phyloP scores from a whole-genome alignment of 192 early-diverging fungal genomes.

The Chytriomyces sp. region DNA sequence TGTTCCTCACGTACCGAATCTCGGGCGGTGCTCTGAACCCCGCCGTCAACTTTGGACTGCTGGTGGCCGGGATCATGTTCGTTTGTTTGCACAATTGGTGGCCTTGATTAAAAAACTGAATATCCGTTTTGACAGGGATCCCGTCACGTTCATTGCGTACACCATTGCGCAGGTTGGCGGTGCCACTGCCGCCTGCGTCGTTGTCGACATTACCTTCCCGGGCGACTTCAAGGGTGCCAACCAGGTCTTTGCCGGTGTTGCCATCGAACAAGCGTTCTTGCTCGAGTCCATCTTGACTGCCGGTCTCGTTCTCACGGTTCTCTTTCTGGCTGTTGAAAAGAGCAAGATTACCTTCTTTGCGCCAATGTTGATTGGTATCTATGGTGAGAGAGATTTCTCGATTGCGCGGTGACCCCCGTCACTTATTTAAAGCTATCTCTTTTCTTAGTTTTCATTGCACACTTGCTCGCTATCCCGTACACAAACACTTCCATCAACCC shows the following conservation, averaged over 20 bases:
- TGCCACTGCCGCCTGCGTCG: constrained; percentile 54
- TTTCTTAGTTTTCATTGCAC: constrained; percentile 43
- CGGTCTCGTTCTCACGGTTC: constrained; percentile 44
- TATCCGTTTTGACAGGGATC: neutral
- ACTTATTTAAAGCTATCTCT: neutral
- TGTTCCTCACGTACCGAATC: constrained; percentile 58
- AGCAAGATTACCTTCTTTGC: constrained; percentile 43
- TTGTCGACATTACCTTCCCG: constrained; percentile 38
- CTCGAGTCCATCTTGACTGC: constrained; percentile 50
- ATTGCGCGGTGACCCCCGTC: neutral
- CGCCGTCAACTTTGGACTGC: constrained; percentile 62
- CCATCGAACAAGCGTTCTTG: constrained; percentile 37
- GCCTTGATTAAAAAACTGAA: constrained; percentile 10
- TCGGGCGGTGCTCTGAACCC: constrained; percentile 72
- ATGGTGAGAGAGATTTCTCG: constrained; percentile 20
- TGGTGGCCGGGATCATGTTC: constrained; percentile 45
- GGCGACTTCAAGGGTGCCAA: constrained; percentile 42
- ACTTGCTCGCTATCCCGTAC: constrained; percentile 48
- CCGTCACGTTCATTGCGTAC: constrained; percentile 45
- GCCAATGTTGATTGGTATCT: constrained; percentile 46
- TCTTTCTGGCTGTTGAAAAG: constrained; percentile 54
- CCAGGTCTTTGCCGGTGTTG: constrained; percentile 18
- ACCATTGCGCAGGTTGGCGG: constrained; percentile 64
- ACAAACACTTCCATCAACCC: constrained; percentile 67
- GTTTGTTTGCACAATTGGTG: constrained; percentile 38